Evolutionary conservation across 164 flowering plant genomes (phyloP).

Genomic region (Houttuynia cordata): DNA sequence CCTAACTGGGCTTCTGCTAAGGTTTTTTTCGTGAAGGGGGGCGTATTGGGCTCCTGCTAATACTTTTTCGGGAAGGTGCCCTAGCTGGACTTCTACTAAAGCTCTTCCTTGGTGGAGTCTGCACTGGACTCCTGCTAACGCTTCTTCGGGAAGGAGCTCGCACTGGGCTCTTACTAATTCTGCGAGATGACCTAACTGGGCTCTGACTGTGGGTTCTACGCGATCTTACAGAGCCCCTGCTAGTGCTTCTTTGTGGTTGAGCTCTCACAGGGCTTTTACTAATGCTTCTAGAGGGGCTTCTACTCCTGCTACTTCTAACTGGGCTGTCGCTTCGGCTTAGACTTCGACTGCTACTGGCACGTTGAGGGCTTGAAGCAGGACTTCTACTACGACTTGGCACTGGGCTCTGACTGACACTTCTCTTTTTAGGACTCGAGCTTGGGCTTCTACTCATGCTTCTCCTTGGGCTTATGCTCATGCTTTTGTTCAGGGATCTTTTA

Average conservation of each 20-base stretch:
- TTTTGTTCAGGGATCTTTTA: constrained; percentile 52
- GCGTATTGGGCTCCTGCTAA: constrained; percentile 37
- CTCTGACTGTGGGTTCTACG: constrained; percentile 37
- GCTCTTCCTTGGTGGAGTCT: constrained; percentile 20
- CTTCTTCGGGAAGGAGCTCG: constrained; percentile 13
- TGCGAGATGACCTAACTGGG: constrained; percentile 33
- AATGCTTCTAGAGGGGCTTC: constrained; percentile 25
- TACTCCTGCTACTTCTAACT: constrained; percentile 30
- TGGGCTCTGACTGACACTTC: constrained; percentile 38
- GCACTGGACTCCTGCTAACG: constrained; percentile 23
- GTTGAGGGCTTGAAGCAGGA: constrained; percentile 15
- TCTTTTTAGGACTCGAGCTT: constrained; percentile 28
- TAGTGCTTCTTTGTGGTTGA: constrained; percentile 27
- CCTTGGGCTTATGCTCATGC: constrained; percentile 76
- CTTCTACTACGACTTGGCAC: constrained; percentile 37
- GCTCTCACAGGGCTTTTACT: constrained; percentile 40
- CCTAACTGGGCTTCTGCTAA: constrained; percentile 37
- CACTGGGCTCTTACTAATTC: constrained; percentile 39
- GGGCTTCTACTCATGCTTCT: constrained; percentile 59
- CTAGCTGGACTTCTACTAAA: constrained; percentile 38
- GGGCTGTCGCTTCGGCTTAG: constrained; percentile 38
- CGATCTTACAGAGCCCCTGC: constrained; percentile 32
- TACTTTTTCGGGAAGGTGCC: constrained; percentile 19
- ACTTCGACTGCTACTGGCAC: constrained; percentile 37
- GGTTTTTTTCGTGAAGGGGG: constrained; percentile 22